Percentiles rank a stretch among this genome's conserved stretches.
Evolutionary conservation across 1,139 yeast species (phyloP).

Genomic region (Protomyces lactucae-debilis): DNA sequence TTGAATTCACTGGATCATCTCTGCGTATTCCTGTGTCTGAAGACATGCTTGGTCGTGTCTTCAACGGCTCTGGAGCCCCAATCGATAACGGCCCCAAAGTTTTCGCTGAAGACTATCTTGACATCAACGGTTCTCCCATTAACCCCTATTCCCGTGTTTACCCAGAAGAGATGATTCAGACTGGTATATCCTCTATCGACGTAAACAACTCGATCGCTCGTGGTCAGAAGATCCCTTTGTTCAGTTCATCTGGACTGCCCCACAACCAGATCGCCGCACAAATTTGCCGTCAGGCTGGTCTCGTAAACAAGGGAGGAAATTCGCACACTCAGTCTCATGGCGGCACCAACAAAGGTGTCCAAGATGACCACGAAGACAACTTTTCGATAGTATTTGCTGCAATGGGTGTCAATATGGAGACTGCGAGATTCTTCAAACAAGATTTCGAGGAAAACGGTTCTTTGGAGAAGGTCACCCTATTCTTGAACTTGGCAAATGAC

Average conservation of each 20-base stretch:
- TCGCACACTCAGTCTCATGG: constrained; percentile 18
- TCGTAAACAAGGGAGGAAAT: constrained; percentile 47
- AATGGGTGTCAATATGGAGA: constrained; percentile 91
- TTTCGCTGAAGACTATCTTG: constrained; percentile 96
- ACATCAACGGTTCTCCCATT: constrained; percentile 97
- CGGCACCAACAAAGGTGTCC: constrained; percentile 98
- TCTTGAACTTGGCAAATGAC: constrained; percentile 95
- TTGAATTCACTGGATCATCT: constrained; percentile 93
- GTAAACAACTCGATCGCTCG: constrained; percentile 99
- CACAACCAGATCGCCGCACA: constrained; percentile 99
- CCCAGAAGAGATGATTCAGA: constrained; percentile 99
- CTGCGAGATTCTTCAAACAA: constrained; percentile 92
- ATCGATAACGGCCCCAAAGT: constrained; percentile 98
- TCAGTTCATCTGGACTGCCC: constrained; percentile 98
- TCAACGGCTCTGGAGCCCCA: constrained; percentile 98
- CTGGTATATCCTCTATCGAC: constrained; percentile 97
- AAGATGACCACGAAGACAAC: constrained; percentile 98
- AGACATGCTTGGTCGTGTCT: constrained; percentile 94
- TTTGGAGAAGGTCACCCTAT: constrained; percentile 91
- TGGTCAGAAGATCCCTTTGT: constrained; percentile 98
- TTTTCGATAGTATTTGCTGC: constrained; percentile 99
- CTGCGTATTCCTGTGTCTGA: constrained; percentile 92
- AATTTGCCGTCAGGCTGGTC: constrained; percentile 98
- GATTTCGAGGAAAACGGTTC: constrained; percentile 99
- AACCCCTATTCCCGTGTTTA: constrained; percentile 97